Conservation (phyloP, 768 basidiomycete genomes). For the Xerocomellus intermedius region DNA sequence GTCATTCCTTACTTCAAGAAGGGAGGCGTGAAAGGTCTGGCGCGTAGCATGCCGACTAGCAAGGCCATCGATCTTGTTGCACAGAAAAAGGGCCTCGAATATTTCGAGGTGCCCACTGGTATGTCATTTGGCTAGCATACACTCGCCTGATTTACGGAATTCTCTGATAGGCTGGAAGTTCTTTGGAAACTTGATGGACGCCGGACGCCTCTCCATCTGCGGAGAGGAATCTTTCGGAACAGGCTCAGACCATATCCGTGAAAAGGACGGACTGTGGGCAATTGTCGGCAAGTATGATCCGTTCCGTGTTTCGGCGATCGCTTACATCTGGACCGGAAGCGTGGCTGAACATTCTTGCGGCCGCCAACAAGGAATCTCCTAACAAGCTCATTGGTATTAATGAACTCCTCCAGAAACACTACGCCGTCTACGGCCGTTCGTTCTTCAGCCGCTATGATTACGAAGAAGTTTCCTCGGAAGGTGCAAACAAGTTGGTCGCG, state of each 20-base stretch:
- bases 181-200: conserved; percentile 99
- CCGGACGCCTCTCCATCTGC: conserved; percentile 94
- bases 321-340: conserved; percentile 45
- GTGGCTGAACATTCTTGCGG: conserved; percentile 96
- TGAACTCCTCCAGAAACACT: conserved; percentile 85
- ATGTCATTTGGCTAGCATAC: conserved; percentile 16
- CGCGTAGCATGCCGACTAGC: conserved; percentile 96
- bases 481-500: conserved; percentile 82
- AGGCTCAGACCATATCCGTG: conserved; percentile 99
- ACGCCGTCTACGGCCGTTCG: conserved; percentile 89
- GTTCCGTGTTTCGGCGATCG: conserved; percentile 4
- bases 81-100: conserved; percentile 87
- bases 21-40: conserved; percentile 91
- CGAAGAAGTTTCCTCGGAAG: conserved; percentile 92
- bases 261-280: conserved; percentile 99
- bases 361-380: conserved; percentile 74
- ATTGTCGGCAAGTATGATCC: conserved; percentile 67
- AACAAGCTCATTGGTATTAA: conserved; percentile 85
- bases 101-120: conserved; percentile 97
- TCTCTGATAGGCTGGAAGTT: conserved; percentile 88
- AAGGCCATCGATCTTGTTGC: conserved; percentile 97
- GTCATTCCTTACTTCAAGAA: conserved; percentile 88
- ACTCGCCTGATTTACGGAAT: background rate
- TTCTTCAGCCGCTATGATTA: conserved; percentile 99
- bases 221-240: conserved; percentile 99